Base-by-base conservation (phyloP, 2,329 filamentous ascomycete species). In the Aschersonia sp. region DNA sequence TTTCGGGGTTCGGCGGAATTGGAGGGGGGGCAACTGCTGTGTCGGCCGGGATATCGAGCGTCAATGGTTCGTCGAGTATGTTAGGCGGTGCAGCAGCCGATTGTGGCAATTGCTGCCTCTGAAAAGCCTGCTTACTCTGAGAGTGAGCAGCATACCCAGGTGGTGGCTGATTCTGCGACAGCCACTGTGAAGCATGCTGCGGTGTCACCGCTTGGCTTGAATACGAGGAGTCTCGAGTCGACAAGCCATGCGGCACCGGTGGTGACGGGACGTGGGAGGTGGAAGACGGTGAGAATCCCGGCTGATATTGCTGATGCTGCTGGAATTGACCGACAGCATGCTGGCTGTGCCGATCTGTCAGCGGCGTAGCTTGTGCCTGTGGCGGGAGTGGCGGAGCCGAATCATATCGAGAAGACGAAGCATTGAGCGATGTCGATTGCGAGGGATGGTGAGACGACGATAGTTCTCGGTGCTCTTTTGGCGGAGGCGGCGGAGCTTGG, bases 1-100 rank as follows among this genome's bases (percentile, higher is more conserved):
- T 96, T 65, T 97, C 87, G 0, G 92, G 92, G 58, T 98, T 98
- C 0, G 88, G 89, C 0, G 92, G 90, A 33, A 96, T 87, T 0
- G 90, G 89, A 0, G 92, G 90, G 1, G 87, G 79, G 5, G 83
- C 73, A 6, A 79, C 60, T 29, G 73, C 67, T 0, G 69, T 66
- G 4, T 67, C 62, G 1, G 69, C 64, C 2, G 76, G 70, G 10
- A 75, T 66, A 12, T 68, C 56, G 30, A 78, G 63, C 8, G 70
- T 71, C 11, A 79, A 62, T 33, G 77, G 75, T 47, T 76, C 75
- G 51, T 80, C 76, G 55, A 81, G 70, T 30, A 67, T 55, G 57
- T 81, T 75, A 2, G 66, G 74, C 30, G 63, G 72, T 30, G 64
- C 71, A 47, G 60, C 61, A 37, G 58, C 53, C 12, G 58, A 52